Evolutionary conservation across 768 basidiomycete genomes (phyloP).

Genomic region (Mycena haematopus): DNA sequence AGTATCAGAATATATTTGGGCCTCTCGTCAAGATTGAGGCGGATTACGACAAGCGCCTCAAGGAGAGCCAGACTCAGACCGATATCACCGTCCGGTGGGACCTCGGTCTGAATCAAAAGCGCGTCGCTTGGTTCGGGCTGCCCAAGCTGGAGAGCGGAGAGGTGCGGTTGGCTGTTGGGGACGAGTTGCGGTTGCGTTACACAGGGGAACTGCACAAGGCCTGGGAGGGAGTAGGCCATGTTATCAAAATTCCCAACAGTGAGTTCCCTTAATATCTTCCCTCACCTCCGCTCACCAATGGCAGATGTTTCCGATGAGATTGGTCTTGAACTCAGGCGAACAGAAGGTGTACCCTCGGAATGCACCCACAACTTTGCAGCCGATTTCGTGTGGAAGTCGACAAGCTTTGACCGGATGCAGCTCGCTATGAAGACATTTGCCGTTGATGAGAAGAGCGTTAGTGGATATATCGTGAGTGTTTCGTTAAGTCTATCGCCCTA

Average conservation of each 20-base stretch:
- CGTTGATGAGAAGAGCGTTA: constrained; percentile 98
- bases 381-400: constrained; percentile 99
- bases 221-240: constrained; percentile 98
- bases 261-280: constrained; percentile 37
- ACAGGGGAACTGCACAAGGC: constrained; percentile 87
- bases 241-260: constrained; percentile 99
- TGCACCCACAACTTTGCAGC: constrained; percentile 94
- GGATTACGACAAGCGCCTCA: constrained; percentile 96
- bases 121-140: constrained; percentile 96
- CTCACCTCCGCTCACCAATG: constrained; percentile 17
- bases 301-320: constrained; percentile 98
- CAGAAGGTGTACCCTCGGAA: constrained; percentile 93
- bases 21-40: constrained; percentile 99
- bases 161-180: constrained; percentile 94
- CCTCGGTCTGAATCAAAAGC: constrained; percentile 96
- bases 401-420: constrained; percentile 99
- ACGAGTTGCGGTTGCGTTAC: constrained; percentile 91
- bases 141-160: constrained; percentile 99
- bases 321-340: constrained; percentile 86
- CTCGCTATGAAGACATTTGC: constrained; percentile 99
- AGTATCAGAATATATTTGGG: constrained; percentile 99
- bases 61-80: constrained; percentile 98
- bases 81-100: constrained; percentile 98
- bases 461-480: constrained; percentile 89
- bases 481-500: constrained; percentile 11